Evolutionary conservation across 768 basidiomycete genomes (phyloP), one percentile per base, ranked within the genome.

Genomic region (Trametopsis cervina): DNA sequence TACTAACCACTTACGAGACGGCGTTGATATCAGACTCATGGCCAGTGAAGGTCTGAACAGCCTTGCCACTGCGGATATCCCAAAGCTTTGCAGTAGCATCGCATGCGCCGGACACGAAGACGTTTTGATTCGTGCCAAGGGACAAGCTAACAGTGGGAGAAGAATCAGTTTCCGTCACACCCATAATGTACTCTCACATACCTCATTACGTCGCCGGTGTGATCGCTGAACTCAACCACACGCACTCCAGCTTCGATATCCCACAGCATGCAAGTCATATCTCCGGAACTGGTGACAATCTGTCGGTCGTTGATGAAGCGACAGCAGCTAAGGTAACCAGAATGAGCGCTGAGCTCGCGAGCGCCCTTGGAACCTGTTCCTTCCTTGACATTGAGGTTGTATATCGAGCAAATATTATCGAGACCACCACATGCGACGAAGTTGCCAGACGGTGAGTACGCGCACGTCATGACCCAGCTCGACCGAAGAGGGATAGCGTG

Each of bases 221-320:
- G 95, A 68, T 99, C 95, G 62, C 89, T 96, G 67, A 99, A 99
- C 70, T 98, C 96, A 58, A 95, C 88, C n/a, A 94, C 88, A 53
- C 95, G 75, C 1, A 95, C 92, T 55, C 95, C 96, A 21, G 92
- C 91, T 68, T 99, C 95, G 51, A 99, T 91, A 68, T 99, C 95
- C 95, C 96, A 99, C 23, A 98, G 77, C 94, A 99, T 98, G 67
- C 95, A 99, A 25, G 95, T 96, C 95, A 99, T 99, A 65, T 99
- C 95, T 46, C 95, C 95, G 26, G 94, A 97, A 59, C 82, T 85
- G 27, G 95, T 99, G 54, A 99, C 87, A 60, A 99, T 99, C 75
- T 99, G 95, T 44, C 95, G 80, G 69, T 99, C 95, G 60, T 92
- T 98, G 73, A 99, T 84, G 73, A 99, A 99, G 37, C 95, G 82